Percentiles rank a stretch among this genome's conserved stretches.
Evolutionary conservation across 2,329 filamentous ascomycete genomes (phyloP).

Genomic region (Pyricularia sp.): DNA sequence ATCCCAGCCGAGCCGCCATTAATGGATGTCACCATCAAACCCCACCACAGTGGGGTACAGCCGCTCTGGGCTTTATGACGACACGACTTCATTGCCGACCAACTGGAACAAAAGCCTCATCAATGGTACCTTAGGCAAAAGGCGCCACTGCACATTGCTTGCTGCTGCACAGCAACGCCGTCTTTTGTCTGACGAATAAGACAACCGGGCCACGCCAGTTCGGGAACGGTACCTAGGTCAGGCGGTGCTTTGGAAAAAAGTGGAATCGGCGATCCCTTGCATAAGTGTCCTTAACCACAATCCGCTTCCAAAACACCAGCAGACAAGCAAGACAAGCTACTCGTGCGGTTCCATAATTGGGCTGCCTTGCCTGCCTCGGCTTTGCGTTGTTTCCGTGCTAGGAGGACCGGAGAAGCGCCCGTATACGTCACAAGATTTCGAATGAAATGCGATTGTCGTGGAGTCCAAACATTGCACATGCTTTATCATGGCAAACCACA

Average conservation of each 20-base stretch:
- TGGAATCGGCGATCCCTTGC: neutral
- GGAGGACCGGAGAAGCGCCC: neutral
- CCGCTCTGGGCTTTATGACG: neutral
- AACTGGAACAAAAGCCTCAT: neutral
- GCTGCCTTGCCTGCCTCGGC: neutral
- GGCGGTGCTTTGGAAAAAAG: neutral
- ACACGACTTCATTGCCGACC: neutral
- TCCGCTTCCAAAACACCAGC: neutral
- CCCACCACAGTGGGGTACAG: neutral
- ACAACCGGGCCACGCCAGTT: neutral
- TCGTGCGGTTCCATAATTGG: neutral
- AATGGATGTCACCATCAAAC: neutral
- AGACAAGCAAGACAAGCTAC: neutral
- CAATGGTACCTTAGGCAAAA: neutral
- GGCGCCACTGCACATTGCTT: neutral
- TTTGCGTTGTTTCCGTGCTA: neutral
- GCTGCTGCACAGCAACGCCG: neutral
- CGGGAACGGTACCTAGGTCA: neutral
- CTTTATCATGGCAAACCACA: neutral
- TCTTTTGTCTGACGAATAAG: neutral
- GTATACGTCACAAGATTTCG: neutral
- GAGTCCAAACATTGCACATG: neutral
- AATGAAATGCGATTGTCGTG: neutral
- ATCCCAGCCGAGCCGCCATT: neutral
- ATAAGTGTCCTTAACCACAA: neutral